These are phyloP conservation scores for Coelomomyces lativittatus DNA, from an alignment of 371 early-diverging fungal species.

Conservation along the genomic window DNA sequence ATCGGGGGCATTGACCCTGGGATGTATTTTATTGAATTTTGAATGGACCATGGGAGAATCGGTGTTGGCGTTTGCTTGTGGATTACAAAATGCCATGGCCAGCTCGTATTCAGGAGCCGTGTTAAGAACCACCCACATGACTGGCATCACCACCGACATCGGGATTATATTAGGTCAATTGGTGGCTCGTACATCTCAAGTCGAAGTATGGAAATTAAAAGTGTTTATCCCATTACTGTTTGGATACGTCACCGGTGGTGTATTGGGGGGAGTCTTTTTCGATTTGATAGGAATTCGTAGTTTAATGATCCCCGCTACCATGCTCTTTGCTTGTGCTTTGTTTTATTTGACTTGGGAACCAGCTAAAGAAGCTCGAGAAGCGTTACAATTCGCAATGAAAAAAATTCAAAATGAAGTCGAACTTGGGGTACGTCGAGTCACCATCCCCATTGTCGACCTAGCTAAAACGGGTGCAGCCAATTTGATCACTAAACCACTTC, in stretches of 20 bases:
- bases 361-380: neutral
- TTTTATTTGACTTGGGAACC: conserved; percentile 3
- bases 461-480: too few relatives aligned
- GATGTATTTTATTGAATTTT: conserved; percentile 10
- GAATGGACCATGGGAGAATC: conserved; percentile 19
- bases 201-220: conserved; percentile 21
- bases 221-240: conserved; percentile 15
- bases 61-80: conserved; percentile 30
- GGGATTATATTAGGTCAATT: conserved; percentile 27
- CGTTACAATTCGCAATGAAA: neutral
- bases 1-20: conserved; percentile 9
- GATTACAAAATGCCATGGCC: conserved; percentile 25
- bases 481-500: too few relatives aligned
- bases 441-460: too few relatives aligned
- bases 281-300: neutral
- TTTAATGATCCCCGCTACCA: neutral
- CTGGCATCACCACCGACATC: conserved; percentile 23
- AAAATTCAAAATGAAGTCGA: conserved; percentile 1
- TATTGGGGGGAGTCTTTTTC: neutral
- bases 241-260: conserved; percentile 12
- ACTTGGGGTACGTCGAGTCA: neutral
- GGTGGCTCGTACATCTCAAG: conserved; percentile 11
- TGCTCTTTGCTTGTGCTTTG: neutral
- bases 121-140: conserved; percentile 34
- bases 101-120: conserved; percentile 24